Base-by-base conservation (phyloP, 2,329 filamentous ascomycete species). In the Colletotrichum tamarilloi region DNA sequence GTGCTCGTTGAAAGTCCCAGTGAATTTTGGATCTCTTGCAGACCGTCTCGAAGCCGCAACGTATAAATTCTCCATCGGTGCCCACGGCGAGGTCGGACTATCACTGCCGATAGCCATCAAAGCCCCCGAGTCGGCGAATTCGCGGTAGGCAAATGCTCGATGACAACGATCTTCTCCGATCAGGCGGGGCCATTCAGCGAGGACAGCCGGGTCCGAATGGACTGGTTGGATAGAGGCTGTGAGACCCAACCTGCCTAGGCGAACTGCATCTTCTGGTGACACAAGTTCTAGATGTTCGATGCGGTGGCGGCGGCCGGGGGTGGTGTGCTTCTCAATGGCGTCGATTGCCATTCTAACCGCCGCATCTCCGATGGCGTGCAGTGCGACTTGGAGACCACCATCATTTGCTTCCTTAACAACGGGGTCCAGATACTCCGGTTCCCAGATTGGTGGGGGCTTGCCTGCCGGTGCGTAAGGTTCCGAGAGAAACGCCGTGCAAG, bases 271-370 rank as follows among this genome's bases (percentile, higher is more conserved):
- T 68, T 84, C 82, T 0, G 84, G 83, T 0, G 85, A 85, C 0
- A 90, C 84, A 35, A 93, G 84, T 78, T 93, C 91, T 4, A 93
- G 82, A 77, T 93, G 91, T 80, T 93, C 91, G 75, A 93, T 90
- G 19, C 91, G 86, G 63, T 91, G 91, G 2, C 91, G 85, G 8
- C 86, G 85, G 0, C 82, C 84, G 0, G 85, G 83, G 73, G 81
- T 82, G 0, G 81, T 84, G 62, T 81, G 83, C 72, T 76, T 80
- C 24, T 81, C 87, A 19, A 93, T 83, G 0, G 85, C 85, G 75
- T 92, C 87, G 71, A 92, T 85, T 8, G 89, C 90, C 74, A 87
- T 88, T 52, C 81, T 83, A 32, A 92, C 84, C 1, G 91, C 90
- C 22, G 83, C 82, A 77, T 93, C 90, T 53, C 91, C 91, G 70